Evolutionary conservation across 2,329 filamentous ascomycete genomes (phyloP).

Genomic region (Bisporella sp.): DNA sequence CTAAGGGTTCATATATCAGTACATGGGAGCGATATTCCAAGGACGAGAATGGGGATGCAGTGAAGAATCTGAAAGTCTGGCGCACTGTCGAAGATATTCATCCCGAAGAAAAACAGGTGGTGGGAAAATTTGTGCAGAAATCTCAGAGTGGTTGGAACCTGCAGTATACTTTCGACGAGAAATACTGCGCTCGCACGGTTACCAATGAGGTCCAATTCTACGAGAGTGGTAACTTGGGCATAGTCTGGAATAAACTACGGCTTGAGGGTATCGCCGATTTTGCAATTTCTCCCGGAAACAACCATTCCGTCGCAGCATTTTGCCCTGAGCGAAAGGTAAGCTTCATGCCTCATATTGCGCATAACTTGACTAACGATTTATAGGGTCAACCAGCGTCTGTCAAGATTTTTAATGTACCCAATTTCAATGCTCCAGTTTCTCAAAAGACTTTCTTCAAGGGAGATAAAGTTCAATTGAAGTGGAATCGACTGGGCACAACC

Average conservation of each 20-base stretch:
- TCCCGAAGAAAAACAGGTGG: constrained; percentile 61
- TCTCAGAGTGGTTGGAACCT: constrained; percentile 93
- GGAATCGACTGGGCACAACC: constrained; percentile 88
- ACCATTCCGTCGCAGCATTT: constrained; percentile 89
- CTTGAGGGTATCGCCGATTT: constrained; percentile 89
- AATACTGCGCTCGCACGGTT: constrained; percentile 84
- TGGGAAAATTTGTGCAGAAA: constrained; percentile 93
- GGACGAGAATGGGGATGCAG: constrained; percentile 87
- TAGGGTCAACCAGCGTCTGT: constrained; percentile 89
- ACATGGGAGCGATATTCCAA: constrained; percentile 94
- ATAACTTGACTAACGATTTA: constrained; percentile 14
- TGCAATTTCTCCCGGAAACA: constrained; percentile 81
- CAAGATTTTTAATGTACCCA: constrained; percentile 88
- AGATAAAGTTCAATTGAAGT: constrained; percentile 97
- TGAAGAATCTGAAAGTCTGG: constrained; percentile 98
- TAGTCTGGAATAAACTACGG: constrained; percentile 91
- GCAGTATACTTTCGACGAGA: constrained; percentile 92
- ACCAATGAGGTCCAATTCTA: constrained; percentile 99
- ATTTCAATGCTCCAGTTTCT: constrained; percentile 76
- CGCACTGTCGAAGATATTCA: constrained; percentile 65
- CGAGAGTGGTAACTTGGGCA: constrained; percentile 75
- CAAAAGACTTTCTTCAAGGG: constrained; percentile 99
- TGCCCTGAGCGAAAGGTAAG: constrained; percentile 88
- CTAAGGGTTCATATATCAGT: constrained; percentile 83
- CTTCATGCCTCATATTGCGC: constrained; percentile 5